Evolutionary conservation across 768 basidiomycete species (phyloP).

Genomic region (Collybia sp.): DNA sequence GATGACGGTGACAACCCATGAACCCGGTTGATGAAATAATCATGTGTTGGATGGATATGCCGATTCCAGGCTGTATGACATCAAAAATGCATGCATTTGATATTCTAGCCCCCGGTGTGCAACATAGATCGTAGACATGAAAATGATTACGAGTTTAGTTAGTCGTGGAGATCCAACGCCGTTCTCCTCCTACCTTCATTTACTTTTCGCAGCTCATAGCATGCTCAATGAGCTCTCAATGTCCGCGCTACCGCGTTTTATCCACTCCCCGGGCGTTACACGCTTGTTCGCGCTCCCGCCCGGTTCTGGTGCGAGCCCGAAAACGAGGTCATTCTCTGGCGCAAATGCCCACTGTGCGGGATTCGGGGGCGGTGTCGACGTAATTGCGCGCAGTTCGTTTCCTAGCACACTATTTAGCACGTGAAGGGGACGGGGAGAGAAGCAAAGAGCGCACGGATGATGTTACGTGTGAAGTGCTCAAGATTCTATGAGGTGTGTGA

Average conservation of each 20-base stretch:
- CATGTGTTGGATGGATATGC: too few relatives aligned
- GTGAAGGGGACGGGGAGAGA: not conserved
- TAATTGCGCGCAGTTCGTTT: slow-evolving; percentile 59
- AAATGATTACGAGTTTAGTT: not conserved
- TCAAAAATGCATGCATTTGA: too few relatives aligned
- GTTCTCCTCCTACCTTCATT: not conserved
- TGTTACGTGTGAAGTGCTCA: slow-evolving; percentile 67
- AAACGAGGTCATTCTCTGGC: slow-evolving; percentile 52
- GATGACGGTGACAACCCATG: too few relatives aligned
- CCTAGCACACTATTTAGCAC: slow-evolving; percentile 22
- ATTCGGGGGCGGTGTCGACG: slow-evolving; percentile 55
- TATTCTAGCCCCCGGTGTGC: too few relatives aligned
- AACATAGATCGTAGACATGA: too few relatives aligned
- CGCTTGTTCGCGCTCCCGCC: slow-evolving; percentile 30
- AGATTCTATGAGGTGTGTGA: slow-evolving; percentile 46
- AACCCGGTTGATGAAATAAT: too few relatives aligned
- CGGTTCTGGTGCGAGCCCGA: slow-evolving; percentile 18
- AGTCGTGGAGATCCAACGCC: not conserved
- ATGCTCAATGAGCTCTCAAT: slow-evolving; percentile 38
- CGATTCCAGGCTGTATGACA: too few relatives aligned
- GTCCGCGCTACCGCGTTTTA: slow-evolving; percentile 37
- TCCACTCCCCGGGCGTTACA: slow-evolving; percentile 52
- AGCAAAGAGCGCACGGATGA: slow-evolving; percentile 45
- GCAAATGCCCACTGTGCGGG: slow-evolving; percentile 58
- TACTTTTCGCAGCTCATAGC: not conserved